Evolutionary conservation across 2,329 filamentous ascomycete species (phyloP), one percentile per base, ranked within the genome.

Genomic region (Ophiostoma tasmaniense): DNA sequence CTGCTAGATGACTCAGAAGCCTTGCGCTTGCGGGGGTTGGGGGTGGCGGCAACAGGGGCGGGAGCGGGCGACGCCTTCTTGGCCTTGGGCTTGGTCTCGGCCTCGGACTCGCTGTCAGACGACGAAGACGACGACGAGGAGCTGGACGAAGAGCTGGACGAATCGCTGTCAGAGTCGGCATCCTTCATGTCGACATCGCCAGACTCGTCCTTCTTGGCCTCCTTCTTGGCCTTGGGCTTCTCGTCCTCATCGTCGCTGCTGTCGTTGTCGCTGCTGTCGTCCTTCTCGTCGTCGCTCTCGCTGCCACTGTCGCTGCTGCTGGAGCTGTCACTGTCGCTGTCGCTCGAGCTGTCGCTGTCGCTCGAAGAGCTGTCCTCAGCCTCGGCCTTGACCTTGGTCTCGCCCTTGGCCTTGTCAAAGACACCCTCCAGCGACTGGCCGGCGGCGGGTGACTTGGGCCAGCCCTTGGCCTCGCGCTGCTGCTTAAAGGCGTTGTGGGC

Each of bases 401-500:
- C 73, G 28, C 59, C 70, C 61, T 75, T 75, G 69, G 69, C 71
- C n/a, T 74, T 69, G 22, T 82, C 77, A 74, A 83, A 87, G 42
- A 87, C 77, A 52, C 79, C 78, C 45, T 82, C 80, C 1, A 87
- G 80, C 3, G 82, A 82, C 50, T 76, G 71, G 71, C 77, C 77
- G 37, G 64, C 45, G 5, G 61, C 67, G 1, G 52, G 65, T 70
- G 72, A 66, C 64, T 74, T 74, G 62, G 80, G 76, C 81, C 81
- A 84, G 66, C 81, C 82, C 72, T 83, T 83, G 78, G 80, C 82
- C 75, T 79, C 83, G 67, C 85, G 81, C 75, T 92, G 87, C 75
- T 88, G 86, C 73, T 82, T 81, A 75, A 92, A 89, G 5, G 86
- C 84, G 70, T 82, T 80, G 74, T 84, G 85, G 64, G 90, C 85